Evolutionary conservation across 441 rosid genomes (phyloP).

Genomic region (Geranium incanum): DNA sequence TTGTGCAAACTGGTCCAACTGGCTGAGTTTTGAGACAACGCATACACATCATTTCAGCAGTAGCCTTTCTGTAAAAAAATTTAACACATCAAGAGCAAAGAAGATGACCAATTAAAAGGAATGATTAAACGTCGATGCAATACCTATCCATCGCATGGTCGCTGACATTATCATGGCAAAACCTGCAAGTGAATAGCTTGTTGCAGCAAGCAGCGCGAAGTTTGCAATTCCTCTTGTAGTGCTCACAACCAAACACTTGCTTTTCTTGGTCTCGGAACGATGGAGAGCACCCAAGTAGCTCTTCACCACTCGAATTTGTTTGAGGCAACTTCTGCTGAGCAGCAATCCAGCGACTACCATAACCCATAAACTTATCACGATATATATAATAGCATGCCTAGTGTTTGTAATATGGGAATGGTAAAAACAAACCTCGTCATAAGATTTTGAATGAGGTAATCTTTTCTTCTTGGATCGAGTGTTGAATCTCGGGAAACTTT

Average conservation of each 20-base stretch:
- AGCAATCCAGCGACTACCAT: conserved; percentile 81
- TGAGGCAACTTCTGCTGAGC: conserved; percentile 64
- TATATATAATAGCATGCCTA: too few species aligned
- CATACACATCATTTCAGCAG: conserved; percentile 98
- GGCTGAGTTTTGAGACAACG: conserved; percentile 75
- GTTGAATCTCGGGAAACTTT: conserved; percentile 69
- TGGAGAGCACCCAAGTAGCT: conserved; percentile 47
- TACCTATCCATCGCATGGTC: conserved; percentile 96
- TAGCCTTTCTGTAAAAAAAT: conserved; percentile 55
- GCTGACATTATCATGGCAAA: conserved; percentile 91
- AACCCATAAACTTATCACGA: background rate
- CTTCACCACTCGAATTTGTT: conserved; percentile 45
- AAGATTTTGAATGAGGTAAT: conserved; percentile 67
- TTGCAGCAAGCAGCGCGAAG: conserved; percentile 85
- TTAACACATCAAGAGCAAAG: too few species aligned
- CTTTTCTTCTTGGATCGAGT: conserved; percentile 79
- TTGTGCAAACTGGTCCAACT: conserved; percentile 58
- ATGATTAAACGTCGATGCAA: background rate
- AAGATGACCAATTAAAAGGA: too few species aligned
- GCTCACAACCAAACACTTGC: conserved; percentile 75
- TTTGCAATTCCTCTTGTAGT: conserved; percentile 89
- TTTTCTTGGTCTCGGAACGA: conserved; percentile 65
- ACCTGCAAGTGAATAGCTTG: conserved; percentile 71
- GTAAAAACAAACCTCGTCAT: conserved; percentile 53
- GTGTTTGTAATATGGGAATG: too few species aligned